Conservation (phyloP, 106 monocot species). For the Allium cepa region DNA sequence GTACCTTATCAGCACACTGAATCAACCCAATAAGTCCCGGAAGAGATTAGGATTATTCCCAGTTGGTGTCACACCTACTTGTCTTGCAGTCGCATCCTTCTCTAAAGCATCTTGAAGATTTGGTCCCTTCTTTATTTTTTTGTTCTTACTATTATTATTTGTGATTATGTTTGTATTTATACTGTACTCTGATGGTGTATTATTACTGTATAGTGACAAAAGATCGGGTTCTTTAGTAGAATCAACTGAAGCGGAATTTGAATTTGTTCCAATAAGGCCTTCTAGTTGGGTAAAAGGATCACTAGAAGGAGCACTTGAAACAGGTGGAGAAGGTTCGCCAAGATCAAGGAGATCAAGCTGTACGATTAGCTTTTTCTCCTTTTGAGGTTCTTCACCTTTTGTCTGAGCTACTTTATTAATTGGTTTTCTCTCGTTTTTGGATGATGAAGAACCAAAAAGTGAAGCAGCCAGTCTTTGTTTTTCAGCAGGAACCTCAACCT, state of each 20-base stretch:
- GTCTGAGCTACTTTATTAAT: constrained; percentile 21
- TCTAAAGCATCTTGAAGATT: constrained; percentile 59
- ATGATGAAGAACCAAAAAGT: constrained; percentile 61
- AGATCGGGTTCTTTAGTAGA: constrained; percentile 37
- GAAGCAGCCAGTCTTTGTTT: constrained; percentile 94
- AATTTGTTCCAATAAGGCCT: constrained; percentile 56
- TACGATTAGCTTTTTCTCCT: constrained; percentile 12
- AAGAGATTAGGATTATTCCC: constrained; percentile 83
- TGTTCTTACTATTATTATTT: too few relatives aligned
- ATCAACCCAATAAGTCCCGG: constrained; percentile 72
- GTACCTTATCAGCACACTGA: background rate
- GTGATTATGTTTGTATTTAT: constrained; percentile 15
- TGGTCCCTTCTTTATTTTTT: constrained; percentile 49
- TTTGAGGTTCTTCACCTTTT: constrained; percentile 14
- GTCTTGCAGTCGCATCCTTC: constrained; percentile 73
- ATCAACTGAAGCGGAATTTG: constrained; percentile 7
- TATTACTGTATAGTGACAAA: constrained; percentile 28
- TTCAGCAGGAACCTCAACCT: constrained; percentile 67
- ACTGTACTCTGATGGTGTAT: background rate
- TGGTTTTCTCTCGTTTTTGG: constrained; percentile 55
- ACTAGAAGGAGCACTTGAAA: constrained; percentile 18
- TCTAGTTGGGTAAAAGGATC: constrained; percentile 89
- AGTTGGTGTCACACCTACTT: constrained; percentile 81
- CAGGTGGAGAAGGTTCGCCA: constrained; percentile 19
- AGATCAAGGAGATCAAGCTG: constrained; percentile 86